Conservation (phyloP, 352 stramenopile genomes). For the Pythium brachiatum region DNA sequence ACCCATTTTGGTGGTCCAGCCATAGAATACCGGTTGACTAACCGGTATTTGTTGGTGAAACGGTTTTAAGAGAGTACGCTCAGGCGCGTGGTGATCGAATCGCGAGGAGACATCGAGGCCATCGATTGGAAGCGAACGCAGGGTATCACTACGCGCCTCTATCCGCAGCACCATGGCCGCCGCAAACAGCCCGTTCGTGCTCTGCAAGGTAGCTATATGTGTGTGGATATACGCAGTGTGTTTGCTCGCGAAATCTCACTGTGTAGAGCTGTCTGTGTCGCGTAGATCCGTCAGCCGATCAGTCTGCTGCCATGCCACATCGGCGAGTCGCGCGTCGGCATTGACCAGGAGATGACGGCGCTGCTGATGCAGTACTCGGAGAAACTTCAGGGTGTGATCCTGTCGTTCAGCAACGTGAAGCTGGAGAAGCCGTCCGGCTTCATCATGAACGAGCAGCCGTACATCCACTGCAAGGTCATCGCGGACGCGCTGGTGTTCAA, state of each 20-base stretch:
- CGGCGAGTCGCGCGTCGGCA: conserved; percentile 56
- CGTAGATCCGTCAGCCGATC: conserved; percentile 56
- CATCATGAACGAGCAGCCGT: conserved; percentile 86
- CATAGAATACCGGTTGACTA: neutral
- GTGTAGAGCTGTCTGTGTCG: neutral
- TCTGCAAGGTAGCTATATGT: conserved; percentile 44
- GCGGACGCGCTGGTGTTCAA: conserved; percentile 75
- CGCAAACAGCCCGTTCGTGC: conserved; percentile 40
- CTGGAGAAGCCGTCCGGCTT: conserved; percentile 49
- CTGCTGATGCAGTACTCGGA: conserved; percentile 85
- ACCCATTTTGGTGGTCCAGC: conserved; percentile 18
- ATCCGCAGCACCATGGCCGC: conserved; percentile 18
- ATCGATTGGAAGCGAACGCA: conserved; percentile 14
- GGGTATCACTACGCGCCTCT: neutral
- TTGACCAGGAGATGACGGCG: conserved; percentile 71
- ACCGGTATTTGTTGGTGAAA: neutral
- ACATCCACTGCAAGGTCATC: conserved; percentile 77
- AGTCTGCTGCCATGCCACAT: conserved; percentile 76
- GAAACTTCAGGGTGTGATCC: conserved; percentile 60
- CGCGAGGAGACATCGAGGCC: conserved; percentile 23
- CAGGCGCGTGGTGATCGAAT: neutral
- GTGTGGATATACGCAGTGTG: neutral
- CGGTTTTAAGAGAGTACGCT: conserved; percentile 15
- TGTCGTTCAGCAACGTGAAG: conserved; percentile 69
- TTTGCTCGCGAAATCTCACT: neutral